Conservation (phyloP, 2,329 filamentous ascomycete species). For the Aspergillus alliaceus region DNA sequence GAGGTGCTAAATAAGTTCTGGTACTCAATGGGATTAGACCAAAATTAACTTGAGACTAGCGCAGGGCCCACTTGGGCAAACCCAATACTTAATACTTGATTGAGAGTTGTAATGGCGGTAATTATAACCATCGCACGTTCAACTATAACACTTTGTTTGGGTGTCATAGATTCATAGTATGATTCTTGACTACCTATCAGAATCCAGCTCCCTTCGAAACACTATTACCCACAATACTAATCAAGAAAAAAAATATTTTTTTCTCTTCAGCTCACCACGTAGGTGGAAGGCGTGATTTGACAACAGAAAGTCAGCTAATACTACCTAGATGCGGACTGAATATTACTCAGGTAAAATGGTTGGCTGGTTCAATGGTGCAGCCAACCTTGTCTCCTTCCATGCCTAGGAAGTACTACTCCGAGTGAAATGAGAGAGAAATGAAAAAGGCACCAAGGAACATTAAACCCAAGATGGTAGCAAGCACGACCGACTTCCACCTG, state of each 20-base stretch:
- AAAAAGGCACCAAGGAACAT: not conserved
- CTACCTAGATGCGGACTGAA: not conserved
- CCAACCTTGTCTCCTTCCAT: not conserved
- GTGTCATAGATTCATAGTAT: too few species aligned
- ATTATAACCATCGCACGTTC: too few species aligned
- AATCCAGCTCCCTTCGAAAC: too few species aligned
- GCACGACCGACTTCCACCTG: not conserved
- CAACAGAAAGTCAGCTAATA: not conserved
- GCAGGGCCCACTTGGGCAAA: not conserved
- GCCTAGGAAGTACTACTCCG: not conserved
- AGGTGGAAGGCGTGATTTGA: not conserved
- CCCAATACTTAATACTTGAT: not conserved
- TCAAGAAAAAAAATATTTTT: too few species aligned
- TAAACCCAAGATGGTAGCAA: not conserved
- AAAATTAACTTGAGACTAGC: not conserved
- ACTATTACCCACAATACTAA: not conserved
- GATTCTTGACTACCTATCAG: too few species aligned
- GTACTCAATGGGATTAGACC: not conserved
- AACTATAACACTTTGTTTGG: too few species aligned
- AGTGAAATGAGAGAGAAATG: not conserved
- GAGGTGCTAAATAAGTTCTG: not conserved
- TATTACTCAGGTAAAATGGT: not conserved
- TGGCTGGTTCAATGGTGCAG: not conserved
- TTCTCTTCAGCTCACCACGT: too few species aligned
- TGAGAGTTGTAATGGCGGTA: not conserved